Percentiles rank a stretch among this genome's conserved stretches.
phyloP scores from a whole-genome alignment of 2,329 filamentous ascomycete genomes.

The Didymella pinodella region DNA sequence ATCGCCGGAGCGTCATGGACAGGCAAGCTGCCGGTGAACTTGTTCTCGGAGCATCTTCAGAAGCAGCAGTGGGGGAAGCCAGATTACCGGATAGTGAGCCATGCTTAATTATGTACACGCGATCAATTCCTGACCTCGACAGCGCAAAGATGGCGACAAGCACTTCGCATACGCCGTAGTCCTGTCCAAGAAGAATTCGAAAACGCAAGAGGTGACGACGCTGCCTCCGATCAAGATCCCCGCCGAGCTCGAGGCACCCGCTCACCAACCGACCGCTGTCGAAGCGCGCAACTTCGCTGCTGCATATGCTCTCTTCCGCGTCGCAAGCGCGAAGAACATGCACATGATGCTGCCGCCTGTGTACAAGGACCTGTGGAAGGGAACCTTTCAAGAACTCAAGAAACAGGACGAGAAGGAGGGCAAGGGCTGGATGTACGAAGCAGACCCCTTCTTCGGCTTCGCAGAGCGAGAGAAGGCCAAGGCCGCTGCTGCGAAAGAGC shows the following conservation, averaged over 20 bases:
- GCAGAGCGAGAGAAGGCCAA: conserved; percentile 82
- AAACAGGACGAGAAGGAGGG: conserved; percentile 78
- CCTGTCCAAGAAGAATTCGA: conserved; percentile 74
- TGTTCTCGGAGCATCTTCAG: conserved; percentile 93
- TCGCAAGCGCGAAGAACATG: conserved; percentile 95
- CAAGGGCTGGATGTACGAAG: conserved; percentile 89
- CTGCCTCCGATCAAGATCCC: conserved; percentile 86
- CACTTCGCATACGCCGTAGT: conserved; percentile 79
- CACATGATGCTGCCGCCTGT: conserved; percentile 93
- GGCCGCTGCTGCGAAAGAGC: conserved; percentile 78
- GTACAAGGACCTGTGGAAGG: conserved; percentile 90
- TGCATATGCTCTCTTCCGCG: conserved; percentile 87
- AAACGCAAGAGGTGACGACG: conserved; percentile 78
- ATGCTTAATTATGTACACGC: neutral
- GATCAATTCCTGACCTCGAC: conserved; percentile 15
- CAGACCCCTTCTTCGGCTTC: conserved; percentile 86
- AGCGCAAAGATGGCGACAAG: conserved; percentile 76
- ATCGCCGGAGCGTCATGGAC: conserved; percentile 98
- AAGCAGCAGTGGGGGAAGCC: conserved; percentile 95
- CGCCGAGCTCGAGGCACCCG: conserved; percentile 75
- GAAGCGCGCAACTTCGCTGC: conserved; percentile 95
- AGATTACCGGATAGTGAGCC: conserved; percentile 79
- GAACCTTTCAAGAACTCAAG: conserved; percentile 83
- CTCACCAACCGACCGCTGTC: conserved; percentile 77
- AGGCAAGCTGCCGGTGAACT: conserved; percentile 91